Base-by-base conservation (phyloP, 805 yeast genomes). In the Brettanomyces nanus region DNA sequence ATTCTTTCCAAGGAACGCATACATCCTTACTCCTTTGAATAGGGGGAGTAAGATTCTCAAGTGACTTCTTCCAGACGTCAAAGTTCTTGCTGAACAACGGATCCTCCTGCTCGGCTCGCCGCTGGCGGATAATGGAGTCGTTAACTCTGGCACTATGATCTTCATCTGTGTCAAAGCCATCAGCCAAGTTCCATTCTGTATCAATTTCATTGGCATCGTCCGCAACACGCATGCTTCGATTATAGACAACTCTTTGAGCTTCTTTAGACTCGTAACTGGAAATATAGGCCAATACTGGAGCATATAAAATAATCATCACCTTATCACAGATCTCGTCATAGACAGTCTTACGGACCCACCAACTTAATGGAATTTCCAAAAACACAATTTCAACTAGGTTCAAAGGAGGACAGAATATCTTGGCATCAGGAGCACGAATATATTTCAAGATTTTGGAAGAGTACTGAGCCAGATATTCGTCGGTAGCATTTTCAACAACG, bases 361-460 rank as follows among this genome's bases (percentile, higher is more conserved):
- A 65, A 31, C 53, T 54, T 37, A 66, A 49, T 38, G 69, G 68
- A 13, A 71, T 17, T 21, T 76, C 77, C 21, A 69, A 53, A 4
- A 77, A 48, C 6, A 73, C 33, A 1, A 80, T 35, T 57, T 86
- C 95, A 38, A 86, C 59, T 47, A 86, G 56, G 55, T 86, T 86
- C 45, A 85, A 69, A 4, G 95, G 95, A 4, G 95, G 90, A 19
- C 85, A 87, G 54, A 75, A 86, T 29, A 85, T 82, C 52, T 82
- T 77, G 41, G 77, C 80, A 61, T 86, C 95, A 0, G 95, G 95
- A 0, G 95, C 95, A 48, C 95, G 69, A 37, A 85, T 77, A 54
- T 82, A 86, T 44, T 89, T 69, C 48, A 86, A 68, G 1, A 94
- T 85, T 65, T 86, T 85, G 44, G 82, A 82, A 4, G 95, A 84